Conservation (phyloP, 1,139 yeast genomes). For the Yamadazyma atmosphaerica region DNA sequence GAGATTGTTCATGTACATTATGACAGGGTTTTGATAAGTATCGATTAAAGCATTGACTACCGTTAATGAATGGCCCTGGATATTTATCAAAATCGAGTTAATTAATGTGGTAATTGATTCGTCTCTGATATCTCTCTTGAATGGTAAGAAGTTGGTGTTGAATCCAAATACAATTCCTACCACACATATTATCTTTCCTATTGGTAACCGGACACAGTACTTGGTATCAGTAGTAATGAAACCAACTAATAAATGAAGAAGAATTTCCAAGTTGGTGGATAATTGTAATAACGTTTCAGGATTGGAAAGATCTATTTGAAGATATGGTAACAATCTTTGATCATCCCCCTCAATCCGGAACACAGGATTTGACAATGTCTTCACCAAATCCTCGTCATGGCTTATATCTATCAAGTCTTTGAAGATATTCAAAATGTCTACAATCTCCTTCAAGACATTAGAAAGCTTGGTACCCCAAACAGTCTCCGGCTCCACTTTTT, state of each 20-base stretch:
- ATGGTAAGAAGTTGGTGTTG: constrained; percentile 52
- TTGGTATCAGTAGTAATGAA: constrained; percentile 49
- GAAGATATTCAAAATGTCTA: constrained; percentile 54
- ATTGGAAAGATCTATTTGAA: constrained; percentile 58
- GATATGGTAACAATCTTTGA: constrained; percentile 34
- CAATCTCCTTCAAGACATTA: constrained; percentile 44
- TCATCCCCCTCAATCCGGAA: constrained; percentile 6
- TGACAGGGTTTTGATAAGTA: constrained; percentile 43
- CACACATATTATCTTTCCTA: constrained; percentile 52
- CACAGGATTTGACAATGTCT: constrained; percentile 16
- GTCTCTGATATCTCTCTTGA: constrained; percentile 59
- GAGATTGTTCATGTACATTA: constrained; percentile 50
- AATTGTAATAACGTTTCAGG: constrained; percentile 52
- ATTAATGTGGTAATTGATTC: constrained; percentile 45
- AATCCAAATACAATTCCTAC: constrained; percentile 54
- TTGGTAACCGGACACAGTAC: constrained; percentile 52
- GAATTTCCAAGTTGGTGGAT: constrained; percentile 47
- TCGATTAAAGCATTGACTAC: constrained; percentile 40
- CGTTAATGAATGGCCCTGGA: constrained; percentile 45
- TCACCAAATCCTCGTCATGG: constrained; percentile 50
- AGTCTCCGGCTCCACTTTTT: constrained; percentile 50
- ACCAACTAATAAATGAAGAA: constrained; percentile 45
- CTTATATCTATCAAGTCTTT: constrained; percentile 56
- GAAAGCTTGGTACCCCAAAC: constrained; percentile 49
- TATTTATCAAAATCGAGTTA: constrained; percentile 36